Evolutionary conservation across 768 basidiomycete species (phyloP).

Genomic region (Kwoniella sp.): DNA sequence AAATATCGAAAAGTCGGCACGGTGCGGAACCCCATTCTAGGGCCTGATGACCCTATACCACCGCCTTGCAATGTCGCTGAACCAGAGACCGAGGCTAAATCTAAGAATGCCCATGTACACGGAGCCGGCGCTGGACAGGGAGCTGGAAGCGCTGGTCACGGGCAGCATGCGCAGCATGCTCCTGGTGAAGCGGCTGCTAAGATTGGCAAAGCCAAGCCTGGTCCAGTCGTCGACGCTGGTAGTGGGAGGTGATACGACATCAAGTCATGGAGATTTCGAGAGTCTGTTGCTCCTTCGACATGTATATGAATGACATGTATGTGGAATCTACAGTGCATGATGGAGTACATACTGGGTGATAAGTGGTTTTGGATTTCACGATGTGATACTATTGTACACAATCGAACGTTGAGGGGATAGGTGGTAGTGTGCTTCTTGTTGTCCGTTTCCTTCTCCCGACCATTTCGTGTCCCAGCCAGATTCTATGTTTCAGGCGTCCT

Average conservation of each 20-base stretch:
- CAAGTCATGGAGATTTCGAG: too few relatives aligned
- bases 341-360: not conserved
- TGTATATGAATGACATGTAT: not conserved
- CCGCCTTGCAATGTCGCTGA: constrained; percentile 38
- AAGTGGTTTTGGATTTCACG: not conserved
- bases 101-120: too few relatives aligned
- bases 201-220: constrained; percentile 15
- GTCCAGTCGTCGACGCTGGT: constrained; percentile 7
- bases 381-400: not conserved
- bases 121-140: too few relatives aligned
- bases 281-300: not conserved
- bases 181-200: constrained; percentile 26
- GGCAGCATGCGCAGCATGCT: constrained; percentile 14
- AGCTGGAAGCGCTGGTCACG: too few relatives aligned
- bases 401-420: too few relatives aligned
- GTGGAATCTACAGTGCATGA: not conserved
- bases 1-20: constrained; percentile 76
- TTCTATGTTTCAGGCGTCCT: too few relatives aligned
- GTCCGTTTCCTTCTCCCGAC: too few relatives aligned
- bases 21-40: constrained; percentile 59
- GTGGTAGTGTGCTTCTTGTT: too few relatives aligned
- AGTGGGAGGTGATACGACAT: not conserved
- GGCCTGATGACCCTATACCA: constrained; percentile 50
- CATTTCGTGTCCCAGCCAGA: too few relatives aligned
- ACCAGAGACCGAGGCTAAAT: not conserved